Conservation (phyloP, 1,284 basidiomycete genomes). For the Malassezia sp. region DNA sequence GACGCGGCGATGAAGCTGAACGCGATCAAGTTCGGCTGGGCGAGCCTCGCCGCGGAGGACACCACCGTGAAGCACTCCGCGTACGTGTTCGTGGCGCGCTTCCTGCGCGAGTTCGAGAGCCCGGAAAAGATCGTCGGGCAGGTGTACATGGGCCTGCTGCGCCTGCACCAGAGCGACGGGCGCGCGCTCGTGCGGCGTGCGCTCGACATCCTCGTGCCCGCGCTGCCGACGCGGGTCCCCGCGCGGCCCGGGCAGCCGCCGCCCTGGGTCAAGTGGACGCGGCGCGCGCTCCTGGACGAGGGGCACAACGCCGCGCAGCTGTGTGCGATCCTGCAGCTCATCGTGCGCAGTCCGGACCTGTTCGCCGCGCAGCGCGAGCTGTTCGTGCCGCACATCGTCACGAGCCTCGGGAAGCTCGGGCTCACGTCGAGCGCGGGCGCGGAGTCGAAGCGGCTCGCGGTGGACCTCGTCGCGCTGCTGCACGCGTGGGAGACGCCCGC, state of each 20-base stretch:
- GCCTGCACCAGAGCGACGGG: slow-evolving; percentile 65
- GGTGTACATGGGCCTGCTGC: slow-evolving; percentile 88
- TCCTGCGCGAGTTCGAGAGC: slow-evolving; percentile 80
- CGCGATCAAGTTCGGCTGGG: slow-evolving; percentile 90
- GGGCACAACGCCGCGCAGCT: slow-evolving; percentile 67
- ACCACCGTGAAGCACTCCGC: slow-evolving; percentile 87
- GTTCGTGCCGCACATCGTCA: slow-evolving; percentile 92
- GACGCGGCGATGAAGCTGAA: slow-evolving; percentile 77
- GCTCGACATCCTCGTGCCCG: slow-evolving; percentile 77
- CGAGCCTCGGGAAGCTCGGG: slow-evolving; percentile 75
- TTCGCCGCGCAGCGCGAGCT: slow-evolving; percentile 88
- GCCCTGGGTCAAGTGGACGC: slow-evolving; percentile 79
- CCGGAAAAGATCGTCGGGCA: slow-evolving; percentile 85
- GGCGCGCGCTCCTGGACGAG: slow-evolving; percentile 79
- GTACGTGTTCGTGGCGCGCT: slow-evolving; percentile 83
- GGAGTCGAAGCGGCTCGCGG: slow-evolving; percentile 61
- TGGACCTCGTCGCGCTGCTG: slow-evolving; percentile 48
- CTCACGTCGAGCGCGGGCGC: slow-evolving; percentile 58
- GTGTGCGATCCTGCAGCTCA: slow-evolving; percentile 77
- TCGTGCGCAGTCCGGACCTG: slow-evolving; percentile 78
- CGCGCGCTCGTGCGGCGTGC: slow-evolving; percentile 70
- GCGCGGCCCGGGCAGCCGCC: slow-evolving; percentile 53
- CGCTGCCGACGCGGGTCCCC: slow-evolving; percentile 56
- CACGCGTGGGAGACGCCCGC: slow-evolving; percentile 47
- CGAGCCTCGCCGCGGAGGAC: slow-evolving; percentile 70